Conservation (phyloP, 2,329 filamentous ascomycete species). For the Cryoendolithus antarcticus region DNA sequence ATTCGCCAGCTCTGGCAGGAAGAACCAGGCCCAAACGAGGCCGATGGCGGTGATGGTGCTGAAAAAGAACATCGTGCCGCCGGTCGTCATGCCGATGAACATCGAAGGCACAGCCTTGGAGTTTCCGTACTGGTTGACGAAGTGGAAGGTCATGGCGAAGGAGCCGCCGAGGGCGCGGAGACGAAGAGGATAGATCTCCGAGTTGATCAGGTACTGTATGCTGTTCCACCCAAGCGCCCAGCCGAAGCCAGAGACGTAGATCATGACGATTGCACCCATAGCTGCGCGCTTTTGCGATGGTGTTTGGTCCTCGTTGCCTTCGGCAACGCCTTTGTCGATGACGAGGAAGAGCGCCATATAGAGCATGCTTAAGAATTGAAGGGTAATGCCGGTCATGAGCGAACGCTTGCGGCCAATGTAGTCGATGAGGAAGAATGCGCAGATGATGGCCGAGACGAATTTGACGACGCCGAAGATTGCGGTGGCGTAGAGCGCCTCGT, state of each 20-base stretch:
- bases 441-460: slow-evolving; percentile 52
- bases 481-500: slow-evolving; percentile 60
- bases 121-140: slow-evolving; percentile 68
- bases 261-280: slow-evolving; percentile 46
- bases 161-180: slow-evolving; percentile 60
- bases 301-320: slow-evolving; percentile 36
- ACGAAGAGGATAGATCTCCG: slow-evolving; percentile 64
- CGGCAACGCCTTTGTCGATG: slow-evolving; percentile 46
- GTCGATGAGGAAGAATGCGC: slow-evolving; percentile 68
- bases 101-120: slow-evolving; percentile 62
- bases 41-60: slow-evolving; percentile 55
- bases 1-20: slow-evolving; percentile 39
- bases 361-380: slow-evolving; percentile 41
- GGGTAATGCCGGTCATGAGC: slow-evolving; percentile 35
- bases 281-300: slow-evolving; percentile 43
- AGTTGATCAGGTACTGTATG: slow-evolving; percentile 67
- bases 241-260: slow-evolving; percentile 49
- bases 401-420: slow-evolving; percentile 59
- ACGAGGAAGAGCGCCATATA: slow-evolving; percentile 44
- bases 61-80: slow-evolving; percentile 70
- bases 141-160: slow-evolving; percentile 66
- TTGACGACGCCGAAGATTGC: slow-evolving; percentile 68
- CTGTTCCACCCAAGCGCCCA: slow-evolving; percentile 63
- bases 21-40: slow-evolving; percentile 48
- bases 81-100: slow-evolving; percentile 47